Conservation (phyloP, 2,329 filamentous ascomycete genomes). For the Aspergillus brasiliensis region DNA sequence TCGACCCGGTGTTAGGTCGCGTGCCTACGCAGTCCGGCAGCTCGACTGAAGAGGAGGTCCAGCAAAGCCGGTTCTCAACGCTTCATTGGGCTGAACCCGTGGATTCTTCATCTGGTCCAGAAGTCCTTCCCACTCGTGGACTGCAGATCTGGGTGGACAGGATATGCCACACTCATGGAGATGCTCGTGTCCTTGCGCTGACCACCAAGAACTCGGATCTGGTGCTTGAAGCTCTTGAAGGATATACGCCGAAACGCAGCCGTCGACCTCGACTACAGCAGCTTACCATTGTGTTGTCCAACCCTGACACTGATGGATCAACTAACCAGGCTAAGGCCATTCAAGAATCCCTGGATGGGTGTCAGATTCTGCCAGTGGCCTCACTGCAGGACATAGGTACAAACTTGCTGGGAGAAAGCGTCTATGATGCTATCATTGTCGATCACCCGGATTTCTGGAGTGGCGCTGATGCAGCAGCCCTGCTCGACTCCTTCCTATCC, state of each 20-base stretch:
- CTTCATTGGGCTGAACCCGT: not conserved
- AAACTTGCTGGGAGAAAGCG: not conserved
- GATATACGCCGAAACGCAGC: not conserved
- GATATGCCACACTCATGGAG: not conserved
- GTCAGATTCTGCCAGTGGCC: not conserved
- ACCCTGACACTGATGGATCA: not conserved
- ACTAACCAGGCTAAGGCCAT: not conserved
- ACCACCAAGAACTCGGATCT: not conserved
- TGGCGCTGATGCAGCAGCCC: not conserved
- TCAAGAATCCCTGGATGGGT: not conserved
- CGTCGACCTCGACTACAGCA: not conserved
- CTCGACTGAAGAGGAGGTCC: slow-evolving; percentile 1
- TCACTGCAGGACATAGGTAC: not conserved
- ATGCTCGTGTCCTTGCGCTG: not conserved
- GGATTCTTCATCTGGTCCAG: not conserved
- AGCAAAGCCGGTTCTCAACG: not conserved
- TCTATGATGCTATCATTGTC: not conserved
- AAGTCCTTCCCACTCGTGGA: not conserved
- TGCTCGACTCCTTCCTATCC: not conserved
- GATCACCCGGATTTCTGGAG: not conserved
- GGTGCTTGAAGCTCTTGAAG: not conserved
- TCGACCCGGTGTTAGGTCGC: slow-evolving; percentile 11
- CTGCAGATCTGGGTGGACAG: not conserved
- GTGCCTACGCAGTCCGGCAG: slow-evolving; percentile 7
- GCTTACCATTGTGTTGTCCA: not conserved